phyloP scores from a whole-genome alignment of 75 land plant genomes.

The Cryptomeria japonica region DNA sequence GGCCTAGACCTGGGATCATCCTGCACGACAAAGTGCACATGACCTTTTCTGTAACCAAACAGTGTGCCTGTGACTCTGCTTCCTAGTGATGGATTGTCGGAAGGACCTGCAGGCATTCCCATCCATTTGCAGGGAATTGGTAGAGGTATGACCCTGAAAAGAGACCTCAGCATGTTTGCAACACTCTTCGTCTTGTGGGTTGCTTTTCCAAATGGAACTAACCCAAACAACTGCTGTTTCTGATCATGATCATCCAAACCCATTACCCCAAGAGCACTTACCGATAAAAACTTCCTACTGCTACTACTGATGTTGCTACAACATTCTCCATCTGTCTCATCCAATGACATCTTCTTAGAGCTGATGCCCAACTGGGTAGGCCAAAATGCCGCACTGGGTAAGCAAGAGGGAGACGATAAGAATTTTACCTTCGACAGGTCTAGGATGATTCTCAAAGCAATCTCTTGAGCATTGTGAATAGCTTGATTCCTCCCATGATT shows the following conservation, averaged over 20 bases:
- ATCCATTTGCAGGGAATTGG: background rate
- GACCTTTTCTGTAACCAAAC: conserved; percentile 68
- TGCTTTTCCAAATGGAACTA: conserved; percentile 6
- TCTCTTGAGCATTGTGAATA: background rate
- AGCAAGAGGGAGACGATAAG: background rate
- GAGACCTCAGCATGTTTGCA: background rate
- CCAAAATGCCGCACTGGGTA: background rate
- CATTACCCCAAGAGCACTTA: background rate
- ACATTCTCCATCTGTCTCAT: background rate
- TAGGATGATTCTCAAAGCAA: background rate
- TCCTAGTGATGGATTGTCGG: conserved; percentile 27
- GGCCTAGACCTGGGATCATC: conserved; percentile 53
- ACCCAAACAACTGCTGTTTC: background rate
- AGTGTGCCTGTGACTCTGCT: conserved; percentile 63
- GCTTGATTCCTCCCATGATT: background rate
- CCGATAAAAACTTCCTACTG: background rate
- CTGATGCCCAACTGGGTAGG: background rate
- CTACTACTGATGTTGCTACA: background rate
- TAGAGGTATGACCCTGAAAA: background rate
- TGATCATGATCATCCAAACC: background rate
- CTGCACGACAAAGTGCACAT: conserved; percentile 76
- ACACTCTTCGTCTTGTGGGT: conserved; percentile 3
- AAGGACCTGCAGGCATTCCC: conserved; percentile 10
- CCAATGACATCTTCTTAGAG: background rate
- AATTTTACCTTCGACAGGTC: background rate